Evolutionary conservation across 1,284 basidiomycete species (phyloP), one percentile per base, ranked within the genome.

Genomic region (Schizopora paradoxa): DNA sequence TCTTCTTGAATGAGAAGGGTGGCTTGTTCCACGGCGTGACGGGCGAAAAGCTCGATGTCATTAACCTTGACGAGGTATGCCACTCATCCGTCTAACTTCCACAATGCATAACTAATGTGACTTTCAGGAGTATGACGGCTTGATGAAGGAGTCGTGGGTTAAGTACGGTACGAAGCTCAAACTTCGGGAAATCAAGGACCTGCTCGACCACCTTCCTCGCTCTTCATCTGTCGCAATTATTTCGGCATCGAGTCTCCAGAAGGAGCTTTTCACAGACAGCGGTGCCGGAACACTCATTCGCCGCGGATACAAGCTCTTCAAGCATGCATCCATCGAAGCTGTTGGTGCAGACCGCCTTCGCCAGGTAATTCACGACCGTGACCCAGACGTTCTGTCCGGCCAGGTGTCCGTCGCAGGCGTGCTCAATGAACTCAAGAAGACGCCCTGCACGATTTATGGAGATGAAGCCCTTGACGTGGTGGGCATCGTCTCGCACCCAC

Each of bases 91-190:
- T 25, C 22, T 43, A n/a, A 23, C 28, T 39, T 31, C 7, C 6
- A 14, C 34, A 42, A 23, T 22, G 25, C 43, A 23, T 44, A 45
- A 5, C 40, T 47, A 32, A 31, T 38, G 26, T 16, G 8, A 27
- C 35, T 36, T 14, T 44, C 43, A 38, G 86, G 95, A 99, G 72
- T 99, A 97, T 67, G 91, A 96, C 56, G 78, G 79, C 32, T 79
- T 99, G 50, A 92, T 99, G 93, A 96, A 94, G 64, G 86, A 98
- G 70, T 80, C 93, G n/a, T 99, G 96, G 95, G 95, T 99, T 69
- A 97, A 97, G 68, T 98, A 85, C 63, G 95, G 95, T 54, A 99
- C 96, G 57, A 99, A 99, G 70, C 89, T 99, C 68, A 99, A 99
- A 72, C 78, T 99, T 43, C 87, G 95, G 56, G 95, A 99, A 68